A percentile compares a stretch with the other conserved stretches of the same genome.
Conservation (phyloP, 148 eudicot genomes). For the Suaeda aralocaspica region DNA sequence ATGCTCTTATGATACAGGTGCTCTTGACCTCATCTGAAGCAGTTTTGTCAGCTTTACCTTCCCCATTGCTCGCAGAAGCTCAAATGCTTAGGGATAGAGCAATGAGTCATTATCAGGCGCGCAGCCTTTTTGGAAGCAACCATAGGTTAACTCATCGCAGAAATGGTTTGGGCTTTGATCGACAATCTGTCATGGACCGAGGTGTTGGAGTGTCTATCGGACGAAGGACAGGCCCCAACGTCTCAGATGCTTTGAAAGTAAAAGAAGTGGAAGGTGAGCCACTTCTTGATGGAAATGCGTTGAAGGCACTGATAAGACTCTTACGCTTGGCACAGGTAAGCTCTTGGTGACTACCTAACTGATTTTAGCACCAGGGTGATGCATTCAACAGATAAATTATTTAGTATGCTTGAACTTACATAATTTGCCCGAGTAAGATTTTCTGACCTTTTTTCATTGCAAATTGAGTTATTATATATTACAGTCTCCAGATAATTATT, state of each 20-base stretch:
- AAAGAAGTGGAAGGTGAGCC: slow-evolving; percentile 98
- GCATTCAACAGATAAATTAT: too few species aligned
- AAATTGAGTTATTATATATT: neutral
- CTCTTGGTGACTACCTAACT: too few species aligned
- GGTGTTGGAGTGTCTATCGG: slow-evolving; percentile 88
- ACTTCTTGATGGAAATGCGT: slow-evolving; percentile 77
- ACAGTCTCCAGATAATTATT: neutral
- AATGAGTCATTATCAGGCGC: slow-evolving; percentile 98
- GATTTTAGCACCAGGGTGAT: too few species aligned
- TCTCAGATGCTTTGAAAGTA: slow-evolving; percentile 58
- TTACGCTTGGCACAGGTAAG: slow-evolving; percentile 89
- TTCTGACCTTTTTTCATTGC: neutral
- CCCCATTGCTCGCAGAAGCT: slow-evolving; percentile 95
- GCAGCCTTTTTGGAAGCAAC: slow-evolving; percentile 80
- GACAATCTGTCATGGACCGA: slow-evolving; percentile 84
- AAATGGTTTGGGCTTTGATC: slow-evolving; percentile 81
- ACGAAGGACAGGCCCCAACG: slow-evolving; percentile 56
- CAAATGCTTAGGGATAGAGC: slow-evolving; percentile 98
- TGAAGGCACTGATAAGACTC: slow-evolving; percentile 83
- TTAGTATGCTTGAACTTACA: neutral
- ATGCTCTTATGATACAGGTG: slow-evolving; percentile 47
- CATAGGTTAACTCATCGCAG: slow-evolving; percentile 67
- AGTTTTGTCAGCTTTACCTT: slow-evolving; percentile 86
- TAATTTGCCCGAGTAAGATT: slow-evolving; percentile 1
- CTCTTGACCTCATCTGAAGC: slow-evolving; percentile 96